Base-by-base conservation (phyloP, 345 rosid genomes). In the Pugionium dolabratum region DNA sequence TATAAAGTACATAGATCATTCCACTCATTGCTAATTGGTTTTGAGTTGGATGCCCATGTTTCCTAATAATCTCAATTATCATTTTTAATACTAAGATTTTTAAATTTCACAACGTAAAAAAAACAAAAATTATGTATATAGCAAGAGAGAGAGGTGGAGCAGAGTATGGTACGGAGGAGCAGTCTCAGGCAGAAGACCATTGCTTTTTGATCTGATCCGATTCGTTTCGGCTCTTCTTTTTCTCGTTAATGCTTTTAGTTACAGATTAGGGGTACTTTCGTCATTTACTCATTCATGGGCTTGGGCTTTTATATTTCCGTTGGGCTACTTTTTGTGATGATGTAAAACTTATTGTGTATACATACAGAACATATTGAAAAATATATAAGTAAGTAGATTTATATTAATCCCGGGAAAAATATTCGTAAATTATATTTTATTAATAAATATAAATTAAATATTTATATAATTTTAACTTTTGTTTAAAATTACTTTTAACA, bases 131-230 rank as follows among this genome's bases (percentile, higher is more conserved):
- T n/a, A 9, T 60, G 18, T 28, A 28, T 35, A 42, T 1, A 58
- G 36, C 37, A 36, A 54, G 56, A 57, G 61, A 62, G 68, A 54
- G 68, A 70, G 69, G 75, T 61, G 55, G 62, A 60, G 43, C 62
- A 70, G 74, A 44, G 28, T 10, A 6, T 62, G 28, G 75, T 71
- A 71, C 75, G 59, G 65, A 63, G 44, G 44, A 52, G 66, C 64
- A 54, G 69, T 36, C n/a, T n/a, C n/a, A n/a, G 62, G 75, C 67
- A 60, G 67, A 58, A 70, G 67, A 64, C 62, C 35, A 3, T 55
- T 70, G 62, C 41, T 53, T 45, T 50, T 9, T 67, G 47, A 70
- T 71, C 74, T 51, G 48, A 70, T 70, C 69, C 46, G 75, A 70
- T 70, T 62, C 66, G 55, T 45, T 62, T 48, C 49, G 37, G 10